Evolutionary conservation across 139 green algal genomes (phyloP).

Genomic region (Picochlorum sp.): DNA sequence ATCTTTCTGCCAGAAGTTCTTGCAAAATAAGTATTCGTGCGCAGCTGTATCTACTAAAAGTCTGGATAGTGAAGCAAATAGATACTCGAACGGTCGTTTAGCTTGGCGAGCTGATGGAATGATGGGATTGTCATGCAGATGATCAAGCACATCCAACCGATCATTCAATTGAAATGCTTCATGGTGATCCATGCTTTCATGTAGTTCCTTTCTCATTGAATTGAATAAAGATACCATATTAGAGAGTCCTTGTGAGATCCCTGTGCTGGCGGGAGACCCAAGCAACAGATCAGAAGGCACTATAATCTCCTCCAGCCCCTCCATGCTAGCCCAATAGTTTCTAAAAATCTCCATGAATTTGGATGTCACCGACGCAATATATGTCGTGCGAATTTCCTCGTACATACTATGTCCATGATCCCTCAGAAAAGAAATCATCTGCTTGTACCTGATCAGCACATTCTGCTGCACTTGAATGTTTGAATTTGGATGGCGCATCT

Average conservation of each 20-base stretch:
- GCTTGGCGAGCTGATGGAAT: conserved; percentile 69
- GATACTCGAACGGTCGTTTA: conserved; percentile 74
- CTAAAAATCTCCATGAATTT: conserved; percentile 80
- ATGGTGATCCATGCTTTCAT: neutral
- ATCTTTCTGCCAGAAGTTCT: conserved; percentile 83
- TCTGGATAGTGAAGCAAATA: conserved; percentile 88
- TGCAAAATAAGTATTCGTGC: conserved; percentile 88
- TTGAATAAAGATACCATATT: conserved; percentile 12
- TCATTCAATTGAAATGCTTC: neutral
- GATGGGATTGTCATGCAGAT: conserved; percentile 54
- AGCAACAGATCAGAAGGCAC: conserved; percentile 42
- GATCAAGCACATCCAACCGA: conserved; percentile 46
- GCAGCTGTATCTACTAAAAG: conserved; percentile 91
- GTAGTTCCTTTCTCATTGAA: conserved; percentile 22
- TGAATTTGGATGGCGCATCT: conserved; percentile 84
- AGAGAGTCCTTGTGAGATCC: neutral
- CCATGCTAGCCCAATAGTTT: conserved; percentile 75
- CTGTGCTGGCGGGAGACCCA: conserved; percentile 28
- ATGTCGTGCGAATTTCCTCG: conserved; percentile 62
- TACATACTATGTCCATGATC: conserved; percentile 63
- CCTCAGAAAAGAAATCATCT: conserved; percentile 65
- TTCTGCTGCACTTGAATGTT: conserved; percentile 92
- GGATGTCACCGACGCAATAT: conserved; percentile 66
- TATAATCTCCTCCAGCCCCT: conserved; percentile 47
- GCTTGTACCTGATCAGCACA: conserved; percentile 79